Conservation (phyloP, 805 yeast species). For the Wickerhamiella nectarea region DNA sequence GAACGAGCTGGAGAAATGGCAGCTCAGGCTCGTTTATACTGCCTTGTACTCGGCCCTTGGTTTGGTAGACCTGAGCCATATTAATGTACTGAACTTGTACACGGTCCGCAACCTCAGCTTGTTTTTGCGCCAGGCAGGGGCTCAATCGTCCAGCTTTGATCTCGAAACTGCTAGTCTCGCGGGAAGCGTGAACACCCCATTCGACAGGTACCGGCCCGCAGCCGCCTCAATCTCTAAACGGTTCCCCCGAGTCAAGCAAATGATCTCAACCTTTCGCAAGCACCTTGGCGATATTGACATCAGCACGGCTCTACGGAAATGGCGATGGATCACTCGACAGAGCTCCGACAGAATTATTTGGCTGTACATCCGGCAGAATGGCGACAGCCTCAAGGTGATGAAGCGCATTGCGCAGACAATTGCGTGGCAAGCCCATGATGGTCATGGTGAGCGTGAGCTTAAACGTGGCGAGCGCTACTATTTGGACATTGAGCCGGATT, state of each 20-base stretch:
- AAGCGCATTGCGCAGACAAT: background rate
- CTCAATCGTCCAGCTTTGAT: background rate
- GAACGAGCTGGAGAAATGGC: background rate
- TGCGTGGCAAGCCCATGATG: background rate
- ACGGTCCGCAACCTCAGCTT: background rate
- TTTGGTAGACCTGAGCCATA: background rate
- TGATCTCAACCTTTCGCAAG: background rate
- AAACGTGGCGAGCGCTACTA: slow-evolving; percentile 7
- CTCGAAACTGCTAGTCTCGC: background rate
- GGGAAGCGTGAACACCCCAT: background rate
- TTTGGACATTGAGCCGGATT: slow-evolving; percentile 3
- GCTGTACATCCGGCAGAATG: slow-evolving; percentile 2
- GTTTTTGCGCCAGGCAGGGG: background rate
- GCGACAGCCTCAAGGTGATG: background rate
- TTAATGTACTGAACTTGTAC: background rate
- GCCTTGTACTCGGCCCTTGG: slow-evolving; percentile 6
- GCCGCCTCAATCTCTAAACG: background rate
- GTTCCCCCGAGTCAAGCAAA: background rate
- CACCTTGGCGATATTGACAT: background rate
- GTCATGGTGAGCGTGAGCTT: slow-evolving; percentile 5
- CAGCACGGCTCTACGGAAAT: slow-evolving; percentile 1
- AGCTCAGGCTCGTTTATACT: slow-evolving; percentile 2
- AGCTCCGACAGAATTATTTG: background rate
- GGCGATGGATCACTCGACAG: slow-evolving; percentile 6
- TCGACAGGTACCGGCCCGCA: background rate